Evolutionary conservation across 129 eudicot genomes (phyloP).

Genomic region (Chrysanthemum seticuspe): DNA sequence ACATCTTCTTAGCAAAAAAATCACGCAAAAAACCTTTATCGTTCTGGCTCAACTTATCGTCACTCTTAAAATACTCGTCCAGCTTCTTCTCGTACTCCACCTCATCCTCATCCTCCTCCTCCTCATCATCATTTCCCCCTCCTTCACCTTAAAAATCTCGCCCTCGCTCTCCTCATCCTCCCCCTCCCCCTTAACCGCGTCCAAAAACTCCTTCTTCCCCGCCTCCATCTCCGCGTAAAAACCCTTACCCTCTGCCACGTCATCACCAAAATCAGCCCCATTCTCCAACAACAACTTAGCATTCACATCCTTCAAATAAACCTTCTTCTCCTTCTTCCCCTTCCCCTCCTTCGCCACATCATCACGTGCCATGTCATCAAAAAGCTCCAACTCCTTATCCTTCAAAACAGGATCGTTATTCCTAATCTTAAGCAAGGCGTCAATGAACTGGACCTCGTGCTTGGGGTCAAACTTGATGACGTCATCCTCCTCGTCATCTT

Average conservation of each 20-base stretch:
- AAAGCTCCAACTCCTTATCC: neutral
- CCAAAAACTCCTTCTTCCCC: conserved; percentile 49
- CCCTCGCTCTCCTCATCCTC: conserved; percentile 32
- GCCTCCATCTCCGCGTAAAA: conserved; percentile 14
- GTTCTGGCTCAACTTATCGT: conserved; percentile 66
- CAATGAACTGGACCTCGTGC: neutral
- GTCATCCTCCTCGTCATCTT: neutral
- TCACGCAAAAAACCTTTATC: conserved; percentile 62
- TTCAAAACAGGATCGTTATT: neutral
- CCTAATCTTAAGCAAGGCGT: neutral
- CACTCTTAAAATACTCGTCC: conserved; percentile 74
- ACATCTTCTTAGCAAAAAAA: conserved; percentile 74
- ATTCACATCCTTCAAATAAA: neutral
- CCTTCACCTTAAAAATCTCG: conserved; percentile 59
- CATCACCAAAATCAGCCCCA: neutral
- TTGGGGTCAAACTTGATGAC: neutral
- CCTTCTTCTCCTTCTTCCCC: neutral
- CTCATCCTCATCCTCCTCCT: conserved; percentile 49
- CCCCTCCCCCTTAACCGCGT: conserved; percentile 41
- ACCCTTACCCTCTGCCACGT: neutral
- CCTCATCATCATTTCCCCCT: conserved; percentile 15
- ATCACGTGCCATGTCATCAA: neutral
- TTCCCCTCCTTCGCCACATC: neutral
- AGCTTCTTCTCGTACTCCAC: conserved; percentile 52
- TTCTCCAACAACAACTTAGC: neutral